Evolutionary conservation across 495 filamentous ascomycete species (phyloP).

Genomic region (Clavariopsis aquatica): DNA sequence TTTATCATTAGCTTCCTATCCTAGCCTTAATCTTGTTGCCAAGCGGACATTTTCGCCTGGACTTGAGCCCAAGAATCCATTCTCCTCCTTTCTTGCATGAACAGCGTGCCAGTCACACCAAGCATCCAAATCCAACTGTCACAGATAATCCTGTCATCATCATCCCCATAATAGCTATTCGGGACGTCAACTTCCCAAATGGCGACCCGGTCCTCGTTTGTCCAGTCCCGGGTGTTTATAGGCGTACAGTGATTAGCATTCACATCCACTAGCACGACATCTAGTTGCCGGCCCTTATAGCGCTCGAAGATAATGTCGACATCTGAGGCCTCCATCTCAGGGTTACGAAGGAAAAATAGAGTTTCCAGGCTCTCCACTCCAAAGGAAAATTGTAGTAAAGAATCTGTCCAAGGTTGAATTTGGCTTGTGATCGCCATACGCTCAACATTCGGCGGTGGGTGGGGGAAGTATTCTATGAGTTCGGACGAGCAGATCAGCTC

Average conservation of each 20-base stretch:
- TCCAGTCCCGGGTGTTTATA: slow-evolving; percentile 12
- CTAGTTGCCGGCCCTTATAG: slow-evolving; percentile 13
- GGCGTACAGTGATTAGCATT: slow-evolving; percentile 23
- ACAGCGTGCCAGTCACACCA: slow-evolving; percentile 27
- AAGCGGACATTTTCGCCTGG: background rate
- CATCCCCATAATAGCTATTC: slow-evolving; percentile 31
- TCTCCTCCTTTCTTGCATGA: slow-evolving; percentile 15
- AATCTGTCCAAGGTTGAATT: background rate
- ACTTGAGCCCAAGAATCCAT: slow-evolving; percentile 15
- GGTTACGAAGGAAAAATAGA: slow-evolving; percentile 9
- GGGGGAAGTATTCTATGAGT: slow-evolving; percentile 21
- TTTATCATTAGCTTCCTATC: too few relatives aligned
- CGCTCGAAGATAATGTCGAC: slow-evolving; percentile 15
- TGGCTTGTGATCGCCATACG: slow-evolving; percentile 22
- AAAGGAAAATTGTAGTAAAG: slow-evolving; percentile 5
- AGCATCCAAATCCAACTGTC: slow-evolving; percentile 27
- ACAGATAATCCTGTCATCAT: slow-evolving; percentile 23
- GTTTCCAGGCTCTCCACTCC: slow-evolving; percentile 12
- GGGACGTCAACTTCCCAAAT: slow-evolving; percentile 32
- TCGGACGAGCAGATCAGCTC: slow-evolving; percentile 29
- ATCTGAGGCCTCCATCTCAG: background rate
- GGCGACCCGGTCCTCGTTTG: slow-evolving; percentile 15
- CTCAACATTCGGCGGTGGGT: slow-evolving; percentile 24
- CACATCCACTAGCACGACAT: slow-evolving; percentile 26
- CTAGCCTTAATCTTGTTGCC: too few relatives aligned